Evolutionary conservation across 2,329 filamentous ascomycete species (phyloP).

Genomic region (Aspergillus novofumigatus): DNA sequence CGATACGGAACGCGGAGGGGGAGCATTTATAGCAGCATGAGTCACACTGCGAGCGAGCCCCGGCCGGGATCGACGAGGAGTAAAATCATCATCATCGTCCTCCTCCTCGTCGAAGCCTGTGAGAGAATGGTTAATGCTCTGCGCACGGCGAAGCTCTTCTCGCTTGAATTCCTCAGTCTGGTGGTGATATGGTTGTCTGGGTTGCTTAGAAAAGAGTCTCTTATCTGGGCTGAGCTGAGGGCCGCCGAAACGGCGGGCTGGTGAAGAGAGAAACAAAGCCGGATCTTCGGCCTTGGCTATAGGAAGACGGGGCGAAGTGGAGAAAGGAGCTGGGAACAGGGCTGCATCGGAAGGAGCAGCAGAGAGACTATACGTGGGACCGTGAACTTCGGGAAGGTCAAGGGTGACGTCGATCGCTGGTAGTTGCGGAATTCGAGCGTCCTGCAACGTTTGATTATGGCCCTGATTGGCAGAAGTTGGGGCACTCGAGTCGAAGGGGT

Average conservation of each 20-base stretch:
- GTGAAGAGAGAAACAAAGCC: constrained; percentile 46
- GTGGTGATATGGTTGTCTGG: constrained; percentile 46
- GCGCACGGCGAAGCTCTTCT: constrained; percentile 36
- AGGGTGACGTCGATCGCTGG: constrained; percentile 32
- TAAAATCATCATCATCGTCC: constrained; percentile 34
- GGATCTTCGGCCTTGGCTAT: constrained; percentile 41
- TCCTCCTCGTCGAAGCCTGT: constrained; percentile 29
- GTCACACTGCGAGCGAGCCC: constrained; percentile 39
- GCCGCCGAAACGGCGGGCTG: constrained; percentile 44
- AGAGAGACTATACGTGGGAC: constrained; percentile 24
- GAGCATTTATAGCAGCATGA: constrained; percentile 32
- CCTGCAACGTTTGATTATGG: constrained; percentile 10
- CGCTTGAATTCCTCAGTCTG: constrained; percentile 47
- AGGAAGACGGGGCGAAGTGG: constrained; percentile 41
- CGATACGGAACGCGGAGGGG: constrained; percentile 26
- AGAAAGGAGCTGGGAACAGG: constrained; percentile 42
- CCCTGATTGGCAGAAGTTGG: constrained; percentile 16
- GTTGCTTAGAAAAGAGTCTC: constrained; percentile 22
- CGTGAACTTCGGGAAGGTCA: constrained; percentile 31
- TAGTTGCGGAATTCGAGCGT: constrained; percentile 31
- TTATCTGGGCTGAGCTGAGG: constrained; percentile 30
- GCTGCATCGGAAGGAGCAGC: constrained; percentile 32
- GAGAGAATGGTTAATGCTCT: constrained; percentile 25
- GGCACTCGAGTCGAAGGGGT: constrained; percentile 20
- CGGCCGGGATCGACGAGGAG: constrained; percentile 31